Evolutionary conservation across 2,329 filamentous ascomycete genomes (phyloP).

Genomic region (Zelopaecilomyces penicillatus): DNA sequence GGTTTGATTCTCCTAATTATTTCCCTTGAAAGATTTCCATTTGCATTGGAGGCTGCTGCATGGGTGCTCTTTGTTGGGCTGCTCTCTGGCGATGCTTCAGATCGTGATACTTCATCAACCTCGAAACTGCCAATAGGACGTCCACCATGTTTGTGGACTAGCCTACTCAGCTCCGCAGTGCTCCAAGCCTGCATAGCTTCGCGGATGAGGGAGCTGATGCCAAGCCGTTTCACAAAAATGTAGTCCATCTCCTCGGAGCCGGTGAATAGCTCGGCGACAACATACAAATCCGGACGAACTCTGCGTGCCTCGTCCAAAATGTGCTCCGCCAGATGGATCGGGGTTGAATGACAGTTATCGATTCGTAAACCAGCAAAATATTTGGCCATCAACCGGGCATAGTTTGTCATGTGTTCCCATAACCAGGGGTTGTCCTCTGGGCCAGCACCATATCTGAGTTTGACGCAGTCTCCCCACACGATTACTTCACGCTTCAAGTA

Average conservation of each 20-base stretch:
- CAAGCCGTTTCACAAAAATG: constrained; percentile 86
- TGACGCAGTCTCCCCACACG: constrained; percentile 97
- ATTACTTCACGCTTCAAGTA: constrained; percentile 96
- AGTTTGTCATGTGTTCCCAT: constrained; percentile 93
- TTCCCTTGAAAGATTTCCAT: constrained; percentile 41
- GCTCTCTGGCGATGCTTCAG: constrained; percentile 34
- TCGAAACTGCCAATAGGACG: constrained; percentile 96
- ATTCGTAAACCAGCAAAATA: constrained; percentile 94
- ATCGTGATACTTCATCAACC: constrained; percentile 71
- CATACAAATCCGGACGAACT: constrained; percentile 78
- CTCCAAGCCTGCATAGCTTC: constrained; percentile 99
- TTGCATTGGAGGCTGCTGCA: constrained; percentile 18
- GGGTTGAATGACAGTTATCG: constrained; percentile 96
- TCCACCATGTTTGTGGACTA: constrained; percentile 90
- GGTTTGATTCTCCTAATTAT: constrained; percentile 74
- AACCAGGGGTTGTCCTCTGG: constrained; percentile 84
- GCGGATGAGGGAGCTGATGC: constrained; percentile 82
- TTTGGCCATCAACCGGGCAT: constrained; percentile 85
- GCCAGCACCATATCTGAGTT: constrained; percentile 77
- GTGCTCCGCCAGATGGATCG: constrained; percentile 87
- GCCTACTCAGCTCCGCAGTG: constrained; percentile 80
- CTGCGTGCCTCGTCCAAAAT: constrained; percentile 88
- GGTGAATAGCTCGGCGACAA: constrained; percentile 92
- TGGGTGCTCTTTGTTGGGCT: constrained; percentile 18
- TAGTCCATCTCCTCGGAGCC: constrained; percentile 95